phyloP scores from a whole-genome alignment of 1,139 yeast species.

The Yamadazyma spencermartinsiae region DNA sequence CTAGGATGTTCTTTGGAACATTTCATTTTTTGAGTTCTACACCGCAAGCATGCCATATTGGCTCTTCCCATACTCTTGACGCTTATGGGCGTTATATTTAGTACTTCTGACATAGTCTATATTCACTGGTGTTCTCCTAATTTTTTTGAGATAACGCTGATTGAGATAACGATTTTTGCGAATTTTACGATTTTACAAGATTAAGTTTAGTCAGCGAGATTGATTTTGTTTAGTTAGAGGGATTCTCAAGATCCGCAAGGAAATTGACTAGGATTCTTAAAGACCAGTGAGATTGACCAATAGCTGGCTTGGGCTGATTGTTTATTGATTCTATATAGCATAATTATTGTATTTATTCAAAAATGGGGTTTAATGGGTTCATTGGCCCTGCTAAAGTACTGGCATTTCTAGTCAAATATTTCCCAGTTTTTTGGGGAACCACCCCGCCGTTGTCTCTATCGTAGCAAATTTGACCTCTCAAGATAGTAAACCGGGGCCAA shows the following conservation, averaged over 20 bases:
- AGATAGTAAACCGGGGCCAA: constrained; percentile 47
- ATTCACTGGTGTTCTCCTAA: not conserved
- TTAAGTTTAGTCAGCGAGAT: too few species aligned
- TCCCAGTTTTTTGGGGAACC: constrained; percentile 20
- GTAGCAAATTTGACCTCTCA: constrained; percentile 37
- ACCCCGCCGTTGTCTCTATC: constrained; percentile 32
- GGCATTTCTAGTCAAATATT: constrained; percentile 24
- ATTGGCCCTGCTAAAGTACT: constrained; percentile 21
- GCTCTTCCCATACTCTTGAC: constrained; percentile 16
- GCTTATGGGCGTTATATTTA: constrained; percentile 16
- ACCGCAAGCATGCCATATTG: constrained; percentile 16
- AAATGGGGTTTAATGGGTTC: constrained; percentile 10
- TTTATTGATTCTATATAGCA: too few species aligned
- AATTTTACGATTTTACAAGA: too few species aligned
- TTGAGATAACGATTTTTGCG: too few species aligned
- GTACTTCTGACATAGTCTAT: constrained; percentile 6
- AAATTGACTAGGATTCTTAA: too few species aligned
- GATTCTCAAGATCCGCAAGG: too few species aligned
- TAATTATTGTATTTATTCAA: constrained; percentile 3
- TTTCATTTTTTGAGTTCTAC: constrained; percentile 16
- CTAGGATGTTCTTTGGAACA: constrained; percentile 17
- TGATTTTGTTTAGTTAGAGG: too few species aligned
- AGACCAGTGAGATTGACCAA: too few species aligned
- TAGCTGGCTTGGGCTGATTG: too few species aligned
- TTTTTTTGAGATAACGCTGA: too few species aligned